Percentiles rank a stretch among this genome's conserved stretches.
Evolutionary conservation across 306 rosid species (phyloP).

Genomic region (Fragaria vesca): DNA sequence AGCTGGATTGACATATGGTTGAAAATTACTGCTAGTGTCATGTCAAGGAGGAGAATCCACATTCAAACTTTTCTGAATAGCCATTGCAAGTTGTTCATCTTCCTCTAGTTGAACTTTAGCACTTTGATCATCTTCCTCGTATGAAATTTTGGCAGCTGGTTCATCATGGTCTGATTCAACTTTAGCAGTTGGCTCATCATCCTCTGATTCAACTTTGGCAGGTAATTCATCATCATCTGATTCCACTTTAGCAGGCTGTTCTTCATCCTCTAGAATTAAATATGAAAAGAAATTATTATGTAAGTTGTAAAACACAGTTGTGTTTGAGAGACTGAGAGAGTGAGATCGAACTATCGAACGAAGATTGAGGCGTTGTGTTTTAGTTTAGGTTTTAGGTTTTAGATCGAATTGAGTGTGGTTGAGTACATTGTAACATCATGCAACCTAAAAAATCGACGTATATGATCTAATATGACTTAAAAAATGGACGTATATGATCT

Average conservation of each 20-base stretch:
- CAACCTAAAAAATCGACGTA: no score
- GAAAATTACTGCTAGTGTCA: constrained; percentile 46
- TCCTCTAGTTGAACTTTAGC: constrained; percentile 73
- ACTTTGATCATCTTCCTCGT: constrained; percentile 48
- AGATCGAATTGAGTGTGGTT: no score
- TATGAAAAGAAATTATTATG: constrained; percentile 9
- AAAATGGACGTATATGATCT: no score
- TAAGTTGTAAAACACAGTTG: not conserved
- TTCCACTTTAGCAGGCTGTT: constrained; percentile 1
- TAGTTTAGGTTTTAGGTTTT: no score
- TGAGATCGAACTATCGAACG: no score
- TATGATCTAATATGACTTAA: no score
- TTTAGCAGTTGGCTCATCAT: constrained; percentile 36
- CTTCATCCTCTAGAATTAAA: constrained; percentile 36
- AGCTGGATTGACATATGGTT: constrained; percentile 52
- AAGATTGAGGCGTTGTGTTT: no score
- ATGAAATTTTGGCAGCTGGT: constrained; percentile 28
- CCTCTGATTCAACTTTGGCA: constrained; percentile 35
- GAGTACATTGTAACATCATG: no score
- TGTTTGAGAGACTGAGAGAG: no score
- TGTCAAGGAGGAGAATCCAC: constrained; percentile 56
- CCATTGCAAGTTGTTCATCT: constrained; percentile 93
- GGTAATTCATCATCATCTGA: constrained; percentile 31
- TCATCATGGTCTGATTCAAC: constrained; percentile 36
- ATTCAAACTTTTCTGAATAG: constrained; percentile 82